Base-by-base conservation (phyloP, 345 rosid species). In the Euphorbia lathyris region DNA sequence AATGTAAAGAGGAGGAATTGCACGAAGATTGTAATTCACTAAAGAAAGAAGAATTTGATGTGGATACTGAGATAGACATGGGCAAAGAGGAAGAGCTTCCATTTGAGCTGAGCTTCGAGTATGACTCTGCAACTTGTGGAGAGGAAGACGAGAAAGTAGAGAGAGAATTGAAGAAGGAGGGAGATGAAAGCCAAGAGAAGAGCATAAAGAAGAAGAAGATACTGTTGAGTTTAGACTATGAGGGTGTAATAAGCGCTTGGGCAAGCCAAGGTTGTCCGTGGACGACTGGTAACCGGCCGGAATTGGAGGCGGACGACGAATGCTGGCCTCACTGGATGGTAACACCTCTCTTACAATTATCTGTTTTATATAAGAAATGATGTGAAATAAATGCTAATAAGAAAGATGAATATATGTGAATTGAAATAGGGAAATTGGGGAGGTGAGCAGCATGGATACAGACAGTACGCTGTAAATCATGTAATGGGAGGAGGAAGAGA, bases 51-150 rank as follows among this genome's bases (percentile, higher is more conserved):
- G 74, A 66, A 47, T 78, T 34, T 29, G 83, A 73, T 25, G 50
- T n/a, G n/a, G n/a, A n/a, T n/a, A n/a, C 10, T 50, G 84, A 84
- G 67, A 67, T 75, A 19, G 83, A 83, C 56, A 72, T 58, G 67
- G 73, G 60, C 16, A 83, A 75, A 58, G 86, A 86, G 45, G 82
- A 88, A 13, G 38, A 34, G 38, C 38, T 7, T 34, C 61, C 71
- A 4, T 87, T 87, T 67, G 93, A 88, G 83, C 76, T 94, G 67
- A 88, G 80, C 72, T 90, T 94, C 63, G 90, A 85, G 55, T 88
- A 78, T 47, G 92, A 84, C 61, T 81, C 89, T 19, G 80, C 76
- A 7, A 77, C 79, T 0, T 70, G 85, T 36, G 81, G 70, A 59
- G 88, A 82, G 34, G 90, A 83, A 55, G 86, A 70, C n/a, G 85